Evolutionary conservation across 768 basidiomycete species (phyloP).

Genomic region (Kockovaella imperatae): DNA sequence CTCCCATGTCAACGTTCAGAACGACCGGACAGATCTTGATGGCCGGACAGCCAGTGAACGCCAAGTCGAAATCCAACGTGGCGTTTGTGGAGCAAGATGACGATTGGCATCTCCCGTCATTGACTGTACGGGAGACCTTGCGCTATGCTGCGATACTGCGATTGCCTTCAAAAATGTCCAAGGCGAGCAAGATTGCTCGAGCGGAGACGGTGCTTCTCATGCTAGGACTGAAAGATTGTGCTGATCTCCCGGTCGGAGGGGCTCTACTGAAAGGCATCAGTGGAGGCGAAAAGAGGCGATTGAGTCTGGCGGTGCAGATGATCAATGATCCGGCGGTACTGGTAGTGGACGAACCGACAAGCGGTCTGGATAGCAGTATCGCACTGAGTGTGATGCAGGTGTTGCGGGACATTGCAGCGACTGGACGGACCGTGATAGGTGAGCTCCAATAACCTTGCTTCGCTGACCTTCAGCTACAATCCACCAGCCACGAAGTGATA

Average conservation of each 20-base stretch:
- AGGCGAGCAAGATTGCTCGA: slow-evolving; percentile 45
- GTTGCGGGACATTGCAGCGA: slow-evolving; percentile 46
- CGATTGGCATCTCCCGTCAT: slow-evolving; percentile 45
- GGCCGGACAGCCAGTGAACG: slow-evolving; percentile 17
- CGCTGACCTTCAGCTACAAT: slow-evolving; percentile 32
- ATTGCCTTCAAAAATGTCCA: slow-evolving; percentile 42
- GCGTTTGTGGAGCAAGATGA: slow-evolving; percentile 49
- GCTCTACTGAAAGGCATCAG: slow-evolving; percentile 48
- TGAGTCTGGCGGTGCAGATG: slow-evolving; percentile 50
- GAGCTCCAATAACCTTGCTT: background rate
- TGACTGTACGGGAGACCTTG: slow-evolving; percentile 41
- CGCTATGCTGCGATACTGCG: slow-evolving; percentile 48
- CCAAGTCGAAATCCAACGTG: slow-evolving; percentile 27
- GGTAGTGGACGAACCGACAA: slow-evolving; percentile 46
- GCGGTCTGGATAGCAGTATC: slow-evolving; percentile 50
- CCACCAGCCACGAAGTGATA: slow-evolving; percentile 47
- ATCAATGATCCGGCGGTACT: slow-evolving; percentile 47
- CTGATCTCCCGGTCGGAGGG: slow-evolving; percentile 50
- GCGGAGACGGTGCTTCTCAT: slow-evolving; percentile 50
- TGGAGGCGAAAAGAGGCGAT: slow-evolving; percentile 51
- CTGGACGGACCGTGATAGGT: slow-evolving; percentile 49
- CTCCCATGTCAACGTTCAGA: slow-evolving; percentile 42
- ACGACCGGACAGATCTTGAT: slow-evolving; percentile 41
- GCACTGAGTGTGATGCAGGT: slow-evolving; percentile 50
- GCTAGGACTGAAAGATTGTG: slow-evolving; percentile 50